Evolutionary conservation across 2,329 filamentous ascomycete species (phyloP), one percentile per base, ranked within the genome.

Genomic region (Stemphylium vesicarium): DNA sequence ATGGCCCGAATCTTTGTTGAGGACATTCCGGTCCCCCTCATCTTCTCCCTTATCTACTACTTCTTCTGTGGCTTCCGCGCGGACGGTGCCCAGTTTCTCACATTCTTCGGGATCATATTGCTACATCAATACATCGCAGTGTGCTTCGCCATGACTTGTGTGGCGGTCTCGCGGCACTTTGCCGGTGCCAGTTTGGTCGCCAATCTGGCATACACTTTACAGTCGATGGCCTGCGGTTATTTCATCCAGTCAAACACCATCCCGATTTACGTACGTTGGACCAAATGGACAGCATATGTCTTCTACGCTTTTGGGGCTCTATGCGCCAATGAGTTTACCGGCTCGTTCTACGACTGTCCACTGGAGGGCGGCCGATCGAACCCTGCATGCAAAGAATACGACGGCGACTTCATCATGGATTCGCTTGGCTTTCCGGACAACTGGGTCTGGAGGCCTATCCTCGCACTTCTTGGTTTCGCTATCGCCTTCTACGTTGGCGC

Each of bases 61-160:
- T 92, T 91, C 71, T 91, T 92, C 87, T 84, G 86, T 6, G 89
- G 88, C 0, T 90, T 92, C 62, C 84, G 89, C 41, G 79, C 82
- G 2, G 82, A 87, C 8, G 84, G 81, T 0, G 74, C 67, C 1
- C 84, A 88, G 49, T 92, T 92, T 72, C 87, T 93, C 53, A 86
- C 82, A 0, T 93, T 92, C 76, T 88, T 92, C 60, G 79, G 82
- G 2, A 80, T 92, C 33, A 83, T 87, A 0, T 72, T 93, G 4
- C 72, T 92, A 3, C 87, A 85, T 39, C 90, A 93, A 55, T 91
- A 91, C 60, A 87, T 91, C 32, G 85, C 88, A 1, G 84, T 93
- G 9, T 88, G 85, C 0, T 88, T 89, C 64, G 88, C 90, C 1
- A 85, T 87, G 60, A 80, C 85, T 1, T 89, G 88, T 51, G 84